A percentile compares a stretch with the other conserved stretches of the same genome.
phyloP scores from a whole-genome alignment of 2,329 filamentous ascomycete species.

The Fusarium sp. region DNA sequence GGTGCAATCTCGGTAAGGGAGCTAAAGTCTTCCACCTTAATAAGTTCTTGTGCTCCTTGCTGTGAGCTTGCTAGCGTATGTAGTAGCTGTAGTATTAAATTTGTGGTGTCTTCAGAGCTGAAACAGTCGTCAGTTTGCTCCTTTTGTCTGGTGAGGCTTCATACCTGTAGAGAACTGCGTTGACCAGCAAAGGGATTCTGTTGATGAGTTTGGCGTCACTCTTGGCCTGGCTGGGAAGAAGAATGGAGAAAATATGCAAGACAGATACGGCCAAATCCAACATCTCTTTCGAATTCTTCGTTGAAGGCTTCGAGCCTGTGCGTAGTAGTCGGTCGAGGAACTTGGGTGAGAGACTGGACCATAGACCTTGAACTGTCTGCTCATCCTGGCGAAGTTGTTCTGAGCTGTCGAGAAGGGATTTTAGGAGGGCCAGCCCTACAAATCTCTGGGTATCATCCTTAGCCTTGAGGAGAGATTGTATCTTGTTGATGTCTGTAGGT shows the following conservation, averaged over 20 bases:
- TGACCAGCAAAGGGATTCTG: conserved; percentile 65
- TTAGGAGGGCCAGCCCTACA: conserved; percentile 74
- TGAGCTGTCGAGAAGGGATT: conserved; percentile 73
- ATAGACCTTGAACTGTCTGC: conserved; percentile 61
- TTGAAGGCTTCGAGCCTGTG: conserved; percentile 59
- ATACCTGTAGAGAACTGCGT: conserved; percentile 66
- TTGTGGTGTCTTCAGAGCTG: conserved; percentile 65
- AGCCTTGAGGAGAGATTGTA: conserved; percentile 66
- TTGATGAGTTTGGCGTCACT: conserved; percentile 61
- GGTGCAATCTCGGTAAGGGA: conserved; percentile 69
- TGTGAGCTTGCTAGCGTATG: conserved; percentile 64
- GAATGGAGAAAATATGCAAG: conserved; percentile 69
- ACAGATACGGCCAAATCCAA: conserved; percentile 72
- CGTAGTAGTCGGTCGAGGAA: conserved; percentile 73
- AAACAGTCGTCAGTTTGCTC: not conserved
- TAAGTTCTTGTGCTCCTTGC: conserved; percentile 62
- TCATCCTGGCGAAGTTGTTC: conserved; percentile 62
- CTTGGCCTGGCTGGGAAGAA: conserved; percentile 64
- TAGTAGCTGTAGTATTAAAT: conserved; percentile 67
- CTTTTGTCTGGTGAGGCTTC: conserved; percentile 6
- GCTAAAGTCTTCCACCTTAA: conserved; percentile 63
- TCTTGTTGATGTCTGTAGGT: conserved; percentile 55
- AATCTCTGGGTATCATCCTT: conserved; percentile 77
- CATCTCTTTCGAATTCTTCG: conserved; percentile 68
- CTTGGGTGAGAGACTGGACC: conserved; percentile 69